Percentiles rank a stretch among this genome's conserved stretches.
Evolutionary conservation across 495 filamentous ascomycete genomes (phyloP).

Genomic region (Penicillium ochrochloron): DNA sequence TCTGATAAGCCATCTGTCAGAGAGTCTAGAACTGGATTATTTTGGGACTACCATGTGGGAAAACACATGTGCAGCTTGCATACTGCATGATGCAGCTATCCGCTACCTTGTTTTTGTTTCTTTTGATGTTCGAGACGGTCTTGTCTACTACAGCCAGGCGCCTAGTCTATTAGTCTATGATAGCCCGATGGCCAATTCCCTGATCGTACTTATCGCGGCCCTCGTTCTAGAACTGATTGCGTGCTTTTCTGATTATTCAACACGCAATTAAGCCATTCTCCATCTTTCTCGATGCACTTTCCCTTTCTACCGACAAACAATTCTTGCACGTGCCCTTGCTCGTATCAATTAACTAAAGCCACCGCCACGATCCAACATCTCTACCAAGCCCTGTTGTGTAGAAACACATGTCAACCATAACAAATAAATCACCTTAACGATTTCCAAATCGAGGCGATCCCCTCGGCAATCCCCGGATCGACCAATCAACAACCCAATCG

Average conservation of each 20-base stretch:
- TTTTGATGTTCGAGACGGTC: neutral
- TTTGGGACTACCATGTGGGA: neutral
- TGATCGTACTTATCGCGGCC: neutral
- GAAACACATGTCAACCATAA: neutral
- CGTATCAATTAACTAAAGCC: neutral
- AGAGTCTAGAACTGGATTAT: constrained; percentile 1
- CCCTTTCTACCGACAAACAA: neutral
- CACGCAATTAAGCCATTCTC: neutral
- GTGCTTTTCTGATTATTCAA: neutral
- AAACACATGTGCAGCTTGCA: constrained; percentile 3
- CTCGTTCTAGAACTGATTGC: neutral
- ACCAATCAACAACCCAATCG: neutral
- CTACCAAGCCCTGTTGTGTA: neutral
- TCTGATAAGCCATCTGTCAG: neutral
- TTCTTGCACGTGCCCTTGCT: neutral
- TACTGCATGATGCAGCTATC: constrained; percentile 19
- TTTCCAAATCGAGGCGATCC: neutral
- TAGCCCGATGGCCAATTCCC: neutral
- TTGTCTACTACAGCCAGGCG: neutral
- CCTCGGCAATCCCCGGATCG: neutral
- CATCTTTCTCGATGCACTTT: neutral
- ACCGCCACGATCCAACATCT: neutral
- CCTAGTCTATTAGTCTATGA: neutral
- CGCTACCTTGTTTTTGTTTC: constrained; percentile 19
- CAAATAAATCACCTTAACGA: neutral